Evolutionary conservation across 148 eudicot genomes (phyloP).

Genomic region (Camellia granthamiana): DNA sequence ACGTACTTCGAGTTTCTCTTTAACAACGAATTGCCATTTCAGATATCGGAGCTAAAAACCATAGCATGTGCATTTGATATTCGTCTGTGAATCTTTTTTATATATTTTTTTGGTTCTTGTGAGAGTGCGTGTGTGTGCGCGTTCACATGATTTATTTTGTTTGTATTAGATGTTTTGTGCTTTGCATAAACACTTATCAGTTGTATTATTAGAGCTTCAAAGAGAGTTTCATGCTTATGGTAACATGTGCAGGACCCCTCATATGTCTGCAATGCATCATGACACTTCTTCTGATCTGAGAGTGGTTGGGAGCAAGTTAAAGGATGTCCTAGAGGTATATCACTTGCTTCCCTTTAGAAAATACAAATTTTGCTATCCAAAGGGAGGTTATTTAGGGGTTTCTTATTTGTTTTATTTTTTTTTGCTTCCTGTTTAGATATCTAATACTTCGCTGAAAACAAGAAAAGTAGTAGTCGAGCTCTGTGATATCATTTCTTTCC

Average conservation of each 20-base stretch:
- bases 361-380: too few species aligned
- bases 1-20: background rate
- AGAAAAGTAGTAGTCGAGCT: constrained; percentile 57
- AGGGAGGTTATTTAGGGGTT: background rate
- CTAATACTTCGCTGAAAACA: constrained; percentile 50
- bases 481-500: constrained; percentile 56
- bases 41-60: background rate
- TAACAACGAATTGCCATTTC: background rate
- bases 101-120: too few species aligned
- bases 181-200: background rate
- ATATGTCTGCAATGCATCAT: constrained; percentile 90
- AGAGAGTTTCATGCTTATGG: background rate
- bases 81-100: background rate
- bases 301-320: constrained; percentile 54
- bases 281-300: constrained; percentile 69
- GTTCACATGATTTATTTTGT: background rate
- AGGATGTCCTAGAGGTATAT: constrained; percentile 61
- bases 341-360: background rate
- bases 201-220: background rate
- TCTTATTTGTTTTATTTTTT: background rate
- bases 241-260: constrained; percentile 61
- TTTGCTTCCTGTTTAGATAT: constrained; percentile 32
- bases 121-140: background rate
- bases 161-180: background rate
- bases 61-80: background rate